Conservation (phyloP, 805 yeast genomes). For the Starmerella ratchasimensis region DNA sequence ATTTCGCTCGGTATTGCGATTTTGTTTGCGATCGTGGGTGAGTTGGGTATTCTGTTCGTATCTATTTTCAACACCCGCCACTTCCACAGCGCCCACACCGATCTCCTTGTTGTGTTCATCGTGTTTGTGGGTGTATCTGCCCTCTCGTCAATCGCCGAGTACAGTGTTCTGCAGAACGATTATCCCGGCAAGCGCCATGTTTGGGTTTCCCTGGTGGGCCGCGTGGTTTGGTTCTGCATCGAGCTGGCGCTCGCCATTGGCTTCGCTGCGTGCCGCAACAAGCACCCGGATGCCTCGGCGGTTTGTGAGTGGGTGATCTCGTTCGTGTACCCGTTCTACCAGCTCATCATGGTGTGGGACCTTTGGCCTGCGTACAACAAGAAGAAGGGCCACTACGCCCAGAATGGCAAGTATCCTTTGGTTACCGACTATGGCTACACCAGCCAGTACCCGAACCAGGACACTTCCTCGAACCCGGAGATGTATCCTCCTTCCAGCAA, state of each 20-base stretch:
- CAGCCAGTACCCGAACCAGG: background rate
- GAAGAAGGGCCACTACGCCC: slow-evolving; percentile 20
- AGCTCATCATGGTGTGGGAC: slow-evolving; percentile 53
- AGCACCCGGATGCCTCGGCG: slow-evolving; percentile 38
- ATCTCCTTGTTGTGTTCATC: slow-evolving; percentile 64
- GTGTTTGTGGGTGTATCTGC: slow-evolving; percentile 47
- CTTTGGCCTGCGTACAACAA: slow-evolving; percentile 47
- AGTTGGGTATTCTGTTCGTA: slow-evolving; percentile 60
- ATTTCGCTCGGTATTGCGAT: slow-evolving; percentile 33
- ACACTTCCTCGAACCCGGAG: background rate
- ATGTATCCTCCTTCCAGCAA: background rate
- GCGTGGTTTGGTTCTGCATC: slow-evolving; percentile 48
- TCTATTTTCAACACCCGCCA: slow-evolving; percentile 54
- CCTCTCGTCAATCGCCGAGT: slow-evolving; percentile 34
- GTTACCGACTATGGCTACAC: slow-evolving; percentile 2
- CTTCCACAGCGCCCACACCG: slow-evolving; percentile 37
- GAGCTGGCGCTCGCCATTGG: slow-evolving; percentile 59
- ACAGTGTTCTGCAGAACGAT: slow-evolving; percentile 35
- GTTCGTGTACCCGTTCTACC: slow-evolving; percentile 65
- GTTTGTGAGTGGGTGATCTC: slow-evolving; percentile 75
- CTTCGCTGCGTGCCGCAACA: slow-evolving; percentile 32
- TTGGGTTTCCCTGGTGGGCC: slow-evolving; percentile 34
- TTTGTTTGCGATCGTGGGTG: slow-evolving; percentile 41
- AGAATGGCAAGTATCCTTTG: slow-evolving; percentile 10
- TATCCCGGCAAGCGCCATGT: slow-evolving; percentile 27